phyloP scores from a whole-genome alignment of 306 rosid genomes.

The Ormosia semicastrata region DNA sequence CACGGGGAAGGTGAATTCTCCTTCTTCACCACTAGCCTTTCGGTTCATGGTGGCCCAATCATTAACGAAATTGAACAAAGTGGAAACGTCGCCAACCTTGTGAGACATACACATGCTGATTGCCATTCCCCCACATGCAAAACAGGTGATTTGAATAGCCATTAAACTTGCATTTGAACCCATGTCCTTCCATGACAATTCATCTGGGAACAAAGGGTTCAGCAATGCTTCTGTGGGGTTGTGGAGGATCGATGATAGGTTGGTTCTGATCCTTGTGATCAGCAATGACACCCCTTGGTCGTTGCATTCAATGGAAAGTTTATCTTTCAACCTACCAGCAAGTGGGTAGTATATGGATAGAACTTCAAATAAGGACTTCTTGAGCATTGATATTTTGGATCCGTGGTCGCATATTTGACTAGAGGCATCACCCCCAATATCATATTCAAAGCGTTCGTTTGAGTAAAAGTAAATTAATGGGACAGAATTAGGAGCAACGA shows the following conservation, averaged over 20 bases:
- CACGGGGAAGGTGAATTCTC: background rate
- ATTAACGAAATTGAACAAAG: slow-evolving; percentile 40
- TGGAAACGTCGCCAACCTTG: slow-evolving; percentile 44
- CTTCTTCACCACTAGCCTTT: background rate
- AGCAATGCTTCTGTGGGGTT: slow-evolving; percentile 2
- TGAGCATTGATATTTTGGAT: slow-evolving; percentile 24
- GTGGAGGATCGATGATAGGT: slow-evolving; percentile 32
- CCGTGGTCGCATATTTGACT: background rate
- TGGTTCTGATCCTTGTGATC: slow-evolving; percentile 9
- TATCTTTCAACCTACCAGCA: slow-evolving; percentile 43
- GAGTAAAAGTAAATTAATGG: slow-evolving; percentile 50
- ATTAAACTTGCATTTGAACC: background rate
- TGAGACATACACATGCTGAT: slow-evolving; percentile 43
- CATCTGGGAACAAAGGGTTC: slow-evolving; percentile 33
- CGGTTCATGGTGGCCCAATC: slow-evolving; percentile 48
- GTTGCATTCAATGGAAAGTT: slow-evolving; percentile 40
- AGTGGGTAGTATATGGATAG: slow-evolving; percentile 52
- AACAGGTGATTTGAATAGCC: slow-evolving; percentile 44
- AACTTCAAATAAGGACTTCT: slow-evolving; percentile 39
- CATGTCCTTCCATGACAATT: slow-evolving; percentile 28
- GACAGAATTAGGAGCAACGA: slow-evolving; percentile 7
- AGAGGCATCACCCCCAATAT: background rate
- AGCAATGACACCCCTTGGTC: slow-evolving; percentile 56
- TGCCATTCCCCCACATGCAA: slow-evolving; percentile 52
- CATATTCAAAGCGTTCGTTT: background rate